Percentiles rank a stretch among this genome's conserved stretches.
Evolutionary conservation across 148 eudicot species (phyloP).

Genomic region (Tetragonia tetragonoides): DNA sequence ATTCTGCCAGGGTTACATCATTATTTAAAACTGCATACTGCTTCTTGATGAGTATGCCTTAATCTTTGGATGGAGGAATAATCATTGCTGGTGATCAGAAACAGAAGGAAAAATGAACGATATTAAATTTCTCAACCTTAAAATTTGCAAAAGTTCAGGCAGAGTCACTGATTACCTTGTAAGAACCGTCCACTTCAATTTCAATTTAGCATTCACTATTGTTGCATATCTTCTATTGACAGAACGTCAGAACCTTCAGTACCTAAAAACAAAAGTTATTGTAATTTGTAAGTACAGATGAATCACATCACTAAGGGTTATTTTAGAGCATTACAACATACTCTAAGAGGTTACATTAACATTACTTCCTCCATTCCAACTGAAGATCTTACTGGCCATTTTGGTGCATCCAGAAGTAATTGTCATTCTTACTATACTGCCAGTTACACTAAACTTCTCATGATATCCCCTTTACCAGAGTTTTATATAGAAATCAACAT

Average conservation of each 20-base stretch:
- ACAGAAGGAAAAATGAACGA: background rate
- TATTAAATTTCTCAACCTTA: background rate
- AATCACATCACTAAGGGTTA: slow-evolving; percentile 1
- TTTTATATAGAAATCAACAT: background rate
- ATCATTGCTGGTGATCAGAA: slow-evolving; percentile 75
- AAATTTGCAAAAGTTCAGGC: slow-evolving; percentile 2
- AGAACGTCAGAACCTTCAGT: slow-evolving; percentile 74
- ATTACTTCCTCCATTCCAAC: background rate
- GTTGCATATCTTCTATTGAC: slow-evolving; percentile 71
- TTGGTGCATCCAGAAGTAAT: background rate
- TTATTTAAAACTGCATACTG: slow-evolving; percentile 98
- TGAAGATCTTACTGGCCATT: background rate
- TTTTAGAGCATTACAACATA: background rate
- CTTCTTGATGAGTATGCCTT: slow-evolving; percentile 95
- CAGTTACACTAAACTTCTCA: background rate
- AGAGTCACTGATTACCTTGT: slow-evolving; percentile 58
- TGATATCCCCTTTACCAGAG: background rate
- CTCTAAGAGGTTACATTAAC: background rate
- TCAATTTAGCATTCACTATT: slow-evolving; percentile 96
- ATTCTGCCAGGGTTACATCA: slow-evolving; percentile 98
- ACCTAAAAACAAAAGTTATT: slow-evolving; percentile 45
- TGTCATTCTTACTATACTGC: background rate
- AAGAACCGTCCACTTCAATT: slow-evolving; percentile 99
- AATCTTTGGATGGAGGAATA: slow-evolving; percentile 96
- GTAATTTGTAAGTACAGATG: background rate